Evolutionary conservation across 257 asterid genomes (phyloP).

Genomic region (Gentiana dahurica): DNA sequence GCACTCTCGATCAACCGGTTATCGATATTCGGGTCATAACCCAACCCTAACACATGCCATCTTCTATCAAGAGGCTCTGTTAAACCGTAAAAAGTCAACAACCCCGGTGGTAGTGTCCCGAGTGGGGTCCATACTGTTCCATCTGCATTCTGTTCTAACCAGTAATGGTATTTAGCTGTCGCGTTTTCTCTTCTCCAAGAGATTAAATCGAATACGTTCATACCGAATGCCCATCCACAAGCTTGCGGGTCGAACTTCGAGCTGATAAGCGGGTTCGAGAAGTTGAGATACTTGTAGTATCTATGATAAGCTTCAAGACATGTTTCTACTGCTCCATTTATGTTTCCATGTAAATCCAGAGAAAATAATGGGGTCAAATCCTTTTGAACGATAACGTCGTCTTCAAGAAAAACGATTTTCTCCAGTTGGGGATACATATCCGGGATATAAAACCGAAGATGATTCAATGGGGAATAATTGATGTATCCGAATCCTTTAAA

Average conservation of each 20-base stretch:
- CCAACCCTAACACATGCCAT: constrained; percentile 89
- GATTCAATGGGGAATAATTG: constrained; percentile 38
- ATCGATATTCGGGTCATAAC: constrained; percentile 59
- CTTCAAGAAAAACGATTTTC: constrained; percentile 78
- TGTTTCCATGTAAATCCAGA: constrained; percentile 77
- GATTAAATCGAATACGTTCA: constrained; percentile 75
- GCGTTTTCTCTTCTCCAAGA: constrained; percentile 73
- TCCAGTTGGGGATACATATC: constrained; percentile 76
- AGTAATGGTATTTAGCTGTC: constrained; percentile 56
- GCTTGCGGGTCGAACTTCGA: constrained; percentile 81
- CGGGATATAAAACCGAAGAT: constrained; percentile 79
- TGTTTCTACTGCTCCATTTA: constrained; percentile 90
- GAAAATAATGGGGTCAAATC: constrained; percentile 74
- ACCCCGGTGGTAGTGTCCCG: constrained; percentile 85
- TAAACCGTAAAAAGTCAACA: constrained; percentile 67
- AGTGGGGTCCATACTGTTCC: constrained; percentile 60
- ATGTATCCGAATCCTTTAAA: constrained; percentile 29
- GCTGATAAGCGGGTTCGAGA: constrained; percentile 71
- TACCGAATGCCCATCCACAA: constrained; percentile 92
- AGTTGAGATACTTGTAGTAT: constrained; percentile 69
- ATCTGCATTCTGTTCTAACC: constrained; percentile 57
- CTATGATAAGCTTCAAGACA: constrained; percentile 86
- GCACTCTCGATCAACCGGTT: constrained; percentile 71
- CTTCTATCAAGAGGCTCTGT: constrained; percentile 81
- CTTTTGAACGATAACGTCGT: constrained; percentile 77